phyloP scores from a whole-genome alignment of 1,284 basidiomycete species.

The Boletus albobrunnescens region DNA sequence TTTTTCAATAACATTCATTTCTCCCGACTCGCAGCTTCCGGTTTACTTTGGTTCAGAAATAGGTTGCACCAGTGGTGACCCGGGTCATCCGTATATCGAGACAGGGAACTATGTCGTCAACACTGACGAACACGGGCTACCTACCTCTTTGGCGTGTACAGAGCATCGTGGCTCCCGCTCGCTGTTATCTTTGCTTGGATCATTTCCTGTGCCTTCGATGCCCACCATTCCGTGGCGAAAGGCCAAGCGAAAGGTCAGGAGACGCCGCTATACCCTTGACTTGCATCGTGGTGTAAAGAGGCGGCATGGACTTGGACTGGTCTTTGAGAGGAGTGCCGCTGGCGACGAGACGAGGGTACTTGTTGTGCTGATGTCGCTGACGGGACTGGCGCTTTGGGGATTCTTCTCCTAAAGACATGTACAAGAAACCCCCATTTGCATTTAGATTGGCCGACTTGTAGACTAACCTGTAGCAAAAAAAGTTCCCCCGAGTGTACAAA shows the following conservation, averaged over 20 bases:
- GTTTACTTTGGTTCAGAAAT: conserved; percentile 32
- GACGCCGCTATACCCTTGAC: conserved; percentile 21
- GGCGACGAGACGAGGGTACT: conserved; percentile 68
- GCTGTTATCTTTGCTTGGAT: conserved; percentile 37
- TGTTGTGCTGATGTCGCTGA: conserved; percentile 49
- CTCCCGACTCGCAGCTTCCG: conserved; percentile 40
- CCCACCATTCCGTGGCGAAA: conserved; percentile 33
- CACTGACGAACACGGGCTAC: conserved; percentile 42
- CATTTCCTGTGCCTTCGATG: conserved; percentile 37
- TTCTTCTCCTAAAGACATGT: conserved; percentile 30
- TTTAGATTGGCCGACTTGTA: not conserved
- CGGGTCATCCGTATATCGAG: conserved; percentile 29
- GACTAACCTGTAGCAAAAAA: not conserved
- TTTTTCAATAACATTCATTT: conserved; percentile 63
- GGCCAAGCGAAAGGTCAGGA: conserved; percentile 14
- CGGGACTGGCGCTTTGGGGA: conserved; percentile 56
- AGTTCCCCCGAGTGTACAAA: no score
- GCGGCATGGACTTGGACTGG: conserved; percentile 38
- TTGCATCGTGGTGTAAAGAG: conserved; percentile 33
- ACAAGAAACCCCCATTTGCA: not conserved
- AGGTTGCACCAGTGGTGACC: conserved; percentile 32
- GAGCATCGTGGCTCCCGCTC: conserved; percentile 43
- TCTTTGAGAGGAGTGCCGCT: conserved; percentile 57
- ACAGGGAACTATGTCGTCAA: conserved; percentile 52
- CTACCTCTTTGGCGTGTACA: conserved; percentile 42